Evolutionary conservation across 2,329 filamentous ascomycete genomes (phyloP).

Genomic region (Fusarium camptoceras): DNA sequence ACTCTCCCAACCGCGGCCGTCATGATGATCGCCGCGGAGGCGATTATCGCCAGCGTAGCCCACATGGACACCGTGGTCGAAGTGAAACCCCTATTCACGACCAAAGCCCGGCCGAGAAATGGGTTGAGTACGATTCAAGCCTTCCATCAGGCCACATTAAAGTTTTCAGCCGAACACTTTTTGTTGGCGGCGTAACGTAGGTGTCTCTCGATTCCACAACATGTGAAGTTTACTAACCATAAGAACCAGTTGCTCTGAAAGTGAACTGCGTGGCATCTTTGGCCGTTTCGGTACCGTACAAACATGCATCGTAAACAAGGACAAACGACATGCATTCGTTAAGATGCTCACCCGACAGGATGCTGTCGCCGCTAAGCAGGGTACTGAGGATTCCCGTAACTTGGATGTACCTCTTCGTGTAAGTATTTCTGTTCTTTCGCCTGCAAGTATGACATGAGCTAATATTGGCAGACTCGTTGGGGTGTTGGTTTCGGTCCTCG

Average conservation of each 20-base stretch:
- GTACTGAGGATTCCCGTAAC: conserved; percentile 83
- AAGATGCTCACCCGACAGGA: conserved; percentile 95
- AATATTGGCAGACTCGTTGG: conserved; percentile 81
- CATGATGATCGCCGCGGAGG: conserved; percentile 68
- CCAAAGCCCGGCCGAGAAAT: conserved; percentile 65
- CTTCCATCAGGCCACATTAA: conserved; percentile 85
- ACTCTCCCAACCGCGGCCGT: conserved; percentile 71
- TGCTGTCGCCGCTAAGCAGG: conserved; percentile 84
- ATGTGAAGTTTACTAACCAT: conserved; percentile 45
- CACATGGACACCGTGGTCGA: conserved; percentile 74
- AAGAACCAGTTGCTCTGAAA: conserved; percentile 73
- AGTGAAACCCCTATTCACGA: conserved; percentile 67
- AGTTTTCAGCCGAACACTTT: conserved; percentile 93
- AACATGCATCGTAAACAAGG: conserved; percentile 97
- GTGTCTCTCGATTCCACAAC: conserved; percentile 51
- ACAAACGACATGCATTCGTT: conserved; percentile 98
- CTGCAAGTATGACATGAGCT: conserved; percentile 38
- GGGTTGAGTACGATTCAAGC: conserved; percentile 80
- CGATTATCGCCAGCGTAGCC: conserved; percentile 91
- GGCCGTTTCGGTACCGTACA: conserved; percentile 86
- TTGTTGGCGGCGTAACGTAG: conserved; percentile 94
- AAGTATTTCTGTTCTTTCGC: conserved; percentile 52
- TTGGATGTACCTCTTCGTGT: conserved; percentile 79
- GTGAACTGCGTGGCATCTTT: conserved; percentile 85
- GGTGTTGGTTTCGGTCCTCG: conserved; percentile 96